Conservation (phyloP, 2,329 filamentous ascomycete species). For the Boeremia exigua region DNA sequence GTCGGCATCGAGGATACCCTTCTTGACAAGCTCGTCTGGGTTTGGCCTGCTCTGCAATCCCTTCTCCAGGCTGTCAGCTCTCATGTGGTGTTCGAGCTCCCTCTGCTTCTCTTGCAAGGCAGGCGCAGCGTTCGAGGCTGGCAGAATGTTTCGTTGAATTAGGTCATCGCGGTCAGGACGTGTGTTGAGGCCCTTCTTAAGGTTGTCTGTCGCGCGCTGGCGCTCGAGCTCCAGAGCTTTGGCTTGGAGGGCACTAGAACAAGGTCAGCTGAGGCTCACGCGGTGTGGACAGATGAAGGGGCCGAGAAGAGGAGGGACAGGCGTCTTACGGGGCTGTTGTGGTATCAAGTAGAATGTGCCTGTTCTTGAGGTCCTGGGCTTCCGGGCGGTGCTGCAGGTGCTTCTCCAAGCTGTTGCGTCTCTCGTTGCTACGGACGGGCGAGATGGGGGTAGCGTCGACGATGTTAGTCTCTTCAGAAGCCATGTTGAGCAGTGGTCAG, state of each 20-base stretch:
- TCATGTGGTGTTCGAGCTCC: slow-evolving; percentile 88
- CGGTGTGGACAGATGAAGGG: background rate
- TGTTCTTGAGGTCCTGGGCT: slow-evolving; percentile 68
- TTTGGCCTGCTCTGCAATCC: slow-evolving; percentile 80
- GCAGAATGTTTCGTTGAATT: slow-evolving; percentile 87
- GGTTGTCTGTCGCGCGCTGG: slow-evolving; percentile 65
- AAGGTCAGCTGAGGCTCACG: slow-evolving; percentile 1
- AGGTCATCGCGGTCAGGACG: slow-evolving; percentile 75
- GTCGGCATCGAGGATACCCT: slow-evolving; percentile 71
- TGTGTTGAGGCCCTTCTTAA: slow-evolving; percentile 69
- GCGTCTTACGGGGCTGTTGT: slow-evolving; percentile 67
- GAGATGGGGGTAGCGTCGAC: slow-evolving; percentile 52
- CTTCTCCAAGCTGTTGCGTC: slow-evolving; percentile 62
- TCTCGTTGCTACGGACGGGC: slow-evolving; percentile 60
- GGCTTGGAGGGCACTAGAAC: slow-evolving; percentile 64
- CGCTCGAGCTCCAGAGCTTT: slow-evolving; percentile 68
- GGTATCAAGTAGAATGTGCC: slow-evolving; percentile 71
- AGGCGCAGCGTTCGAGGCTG: slow-evolving; percentile 77
- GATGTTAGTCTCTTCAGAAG: slow-evolving; percentile 30
- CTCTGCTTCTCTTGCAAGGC: slow-evolving; percentile 79
- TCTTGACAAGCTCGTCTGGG: slow-evolving; percentile 76
- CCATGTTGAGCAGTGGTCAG: slow-evolving; percentile 32
- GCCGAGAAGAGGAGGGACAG: slow-evolving; percentile 2
- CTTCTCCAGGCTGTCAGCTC: slow-evolving; percentile 83
- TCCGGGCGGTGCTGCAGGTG: slow-evolving; percentile 57